Base-by-base conservation (phyloP, 805 yeast genomes). In the Schizosaccharomyces lindneri region DNA sequence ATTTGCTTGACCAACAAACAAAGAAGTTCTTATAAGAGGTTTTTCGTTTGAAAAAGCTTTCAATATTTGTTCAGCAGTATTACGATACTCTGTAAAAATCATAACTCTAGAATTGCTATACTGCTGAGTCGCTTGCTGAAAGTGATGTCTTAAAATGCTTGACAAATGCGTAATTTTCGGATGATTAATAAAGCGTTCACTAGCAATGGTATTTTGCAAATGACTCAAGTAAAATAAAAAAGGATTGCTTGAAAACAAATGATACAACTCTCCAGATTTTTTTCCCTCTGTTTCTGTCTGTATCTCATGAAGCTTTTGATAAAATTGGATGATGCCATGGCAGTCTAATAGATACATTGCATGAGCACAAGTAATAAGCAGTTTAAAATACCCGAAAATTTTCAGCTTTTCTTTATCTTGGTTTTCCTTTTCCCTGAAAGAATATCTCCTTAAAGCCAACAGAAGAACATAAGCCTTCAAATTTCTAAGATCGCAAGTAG, bases 1-100 rank as follows among this genome's bases (percentile, higher is more conserved):
- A 17, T 15, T 51, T 0, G 95, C 78, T 69, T 93, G 99, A 0
- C 99, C 99, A 65, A 93, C 87, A 69, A 93, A 93, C 27, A 90
- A 80, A 69, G 87, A 95, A 0, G 97, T 86, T 65, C 81, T 81
- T 1, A 86, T 87, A 2, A 21, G n/a, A 29, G 31, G 36, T 6
- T 29, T 17, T 5, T 19, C n/a, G n/a, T 21, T 29, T 9, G 36
- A 21, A 17, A 51, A 51, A 6, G 36, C 27, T 29, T 21, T 29
- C 32, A 29, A 7, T 57, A 93, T 84, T 64, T 89, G 96, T 51
- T 86, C 73, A 0, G 97, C 98, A 3, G 95, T 84, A 65, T 86
- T 94, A 69, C 99, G 78, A 64, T 81, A 79, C 69, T 89, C 95
- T 0, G 95, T 85, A 70, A 93, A 93, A 0, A 93, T 77, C 55